phyloP scores from a whole-genome alignment of 1,284 basidiomycete genomes.

The Melampsora americana region DNA sequence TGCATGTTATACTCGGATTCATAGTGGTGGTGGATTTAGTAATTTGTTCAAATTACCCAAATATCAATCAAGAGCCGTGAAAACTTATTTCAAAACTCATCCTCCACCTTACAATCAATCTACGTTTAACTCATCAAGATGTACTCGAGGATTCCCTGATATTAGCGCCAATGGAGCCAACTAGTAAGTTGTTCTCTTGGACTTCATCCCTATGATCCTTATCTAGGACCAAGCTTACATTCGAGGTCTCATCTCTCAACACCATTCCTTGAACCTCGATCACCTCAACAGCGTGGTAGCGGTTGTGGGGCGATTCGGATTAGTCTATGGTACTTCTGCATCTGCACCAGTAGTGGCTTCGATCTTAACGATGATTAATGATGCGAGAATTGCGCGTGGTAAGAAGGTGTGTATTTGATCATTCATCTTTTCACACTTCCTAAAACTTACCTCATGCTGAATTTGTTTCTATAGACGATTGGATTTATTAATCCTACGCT shows the following conservation, averaged over 20 bases:
- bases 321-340: slow-evolving; percentile 51
- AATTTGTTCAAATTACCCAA: slow-evolving; percentile 62
- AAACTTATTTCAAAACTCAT: slow-evolving; percentile 53
- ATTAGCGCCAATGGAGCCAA: slow-evolving; percentile 56
- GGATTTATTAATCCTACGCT: slow-evolving; percentile 66
- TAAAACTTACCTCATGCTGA: slow-evolving; percentile 48
- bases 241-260: too few relatives aligned
- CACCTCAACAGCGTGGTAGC: slow-evolving; percentile 51
- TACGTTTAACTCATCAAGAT: slow-evolving; percentile 60
- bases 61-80: slow-evolving; percentile 61
- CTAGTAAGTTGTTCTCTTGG: slow-evolving; percentile 47
- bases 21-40: slow-evolving; percentile 69
- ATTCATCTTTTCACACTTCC: slow-evolving; percentile 55
- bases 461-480: slow-evolving; percentile 51
- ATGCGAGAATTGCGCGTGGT: slow-evolving; percentile 53
- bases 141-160: slow-evolving; percentile 55
- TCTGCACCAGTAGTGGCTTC: slow-evolving; percentile 57
- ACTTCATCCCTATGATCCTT: too few relatives aligned
- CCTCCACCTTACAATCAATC: slow-evolving; percentile 55
- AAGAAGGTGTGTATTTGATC: too few relatives aligned
- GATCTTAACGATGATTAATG: slow-evolving; percentile 64
- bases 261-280: too few relatives aligned
- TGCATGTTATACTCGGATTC: slow-evolving; percentile 56
- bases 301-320: slow-evolving; percentile 51
- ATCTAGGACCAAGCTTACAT: too few relatives aligned